Conservation (phyloP, 1,284 basidiomycete genomes). For the Naganishia sp. region DNA sequence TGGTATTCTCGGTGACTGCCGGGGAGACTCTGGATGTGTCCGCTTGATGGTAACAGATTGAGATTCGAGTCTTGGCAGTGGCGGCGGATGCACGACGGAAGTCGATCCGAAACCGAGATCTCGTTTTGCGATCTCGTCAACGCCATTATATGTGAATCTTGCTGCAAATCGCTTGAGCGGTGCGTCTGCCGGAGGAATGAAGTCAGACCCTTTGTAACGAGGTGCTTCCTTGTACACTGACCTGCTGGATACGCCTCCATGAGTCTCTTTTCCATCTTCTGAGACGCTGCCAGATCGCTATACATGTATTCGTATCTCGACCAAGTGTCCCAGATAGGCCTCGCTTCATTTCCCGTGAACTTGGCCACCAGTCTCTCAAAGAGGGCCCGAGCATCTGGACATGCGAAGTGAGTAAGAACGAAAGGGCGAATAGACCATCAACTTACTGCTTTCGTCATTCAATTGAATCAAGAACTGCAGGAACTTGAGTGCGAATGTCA, state of each 20-base stretch:
- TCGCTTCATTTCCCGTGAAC: slow-evolving; percentile 76
- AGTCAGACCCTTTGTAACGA: slow-evolving; percentile 17
- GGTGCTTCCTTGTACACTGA: slow-evolving; percentile 48
- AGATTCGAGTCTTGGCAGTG: slow-evolving; percentile 12
- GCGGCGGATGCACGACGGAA: slow-evolving; percentile 22
- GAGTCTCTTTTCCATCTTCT: slow-evolving; percentile 85
- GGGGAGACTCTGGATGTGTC: slow-evolving; percentile 32
- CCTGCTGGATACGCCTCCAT: slow-evolving; percentile 82
- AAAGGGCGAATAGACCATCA: neutral
- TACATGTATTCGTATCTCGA: slow-evolving; percentile 93
- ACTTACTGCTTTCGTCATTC: slow-evolving; percentile 91
- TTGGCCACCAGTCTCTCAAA: slow-evolving; percentile 75
- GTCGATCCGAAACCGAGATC: slow-evolving; percentile 74
- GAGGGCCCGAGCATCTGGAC: slow-evolving; percentile 84
- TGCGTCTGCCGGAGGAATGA: slow-evolving; percentile 61
- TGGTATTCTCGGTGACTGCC: slow-evolving; percentile 30
- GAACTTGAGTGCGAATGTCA: slow-evolving; percentile 83
- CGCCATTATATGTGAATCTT: slow-evolving; percentile 80
- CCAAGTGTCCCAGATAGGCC: slow-evolving; percentile 94
- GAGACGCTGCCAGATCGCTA: slow-evolving; percentile 83
- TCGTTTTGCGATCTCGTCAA: slow-evolving; percentile 82
- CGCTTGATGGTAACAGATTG: slow-evolving; percentile 15
- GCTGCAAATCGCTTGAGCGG: slow-evolving; percentile 89
- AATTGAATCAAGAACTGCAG: slow-evolving; percentile 89
- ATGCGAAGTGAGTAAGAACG: neutral